phyloP scores from a whole-genome alignment of 768 basidiomycete genomes.

The Mycena venus region DNA sequence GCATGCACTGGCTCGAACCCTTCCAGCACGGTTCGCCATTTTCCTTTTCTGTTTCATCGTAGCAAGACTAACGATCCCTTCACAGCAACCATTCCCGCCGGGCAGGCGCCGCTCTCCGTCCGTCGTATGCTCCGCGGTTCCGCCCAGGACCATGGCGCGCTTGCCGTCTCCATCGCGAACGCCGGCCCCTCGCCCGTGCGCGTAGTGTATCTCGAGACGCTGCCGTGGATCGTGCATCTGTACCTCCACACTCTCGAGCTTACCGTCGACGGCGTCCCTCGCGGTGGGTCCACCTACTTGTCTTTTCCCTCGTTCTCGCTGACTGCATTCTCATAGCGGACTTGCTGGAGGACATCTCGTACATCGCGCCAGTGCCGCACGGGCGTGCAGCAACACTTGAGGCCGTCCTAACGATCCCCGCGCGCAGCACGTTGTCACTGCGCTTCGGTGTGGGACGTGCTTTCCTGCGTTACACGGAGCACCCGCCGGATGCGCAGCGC shows the following conservation, averaged over 20 bases:
- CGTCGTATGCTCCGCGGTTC: constrained; percentile 80
- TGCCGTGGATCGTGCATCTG: constrained; percentile 94
- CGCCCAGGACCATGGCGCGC: constrained; percentile 81
- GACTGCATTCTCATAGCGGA: constrained; percentile 58
- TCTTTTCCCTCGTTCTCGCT: not conserved
- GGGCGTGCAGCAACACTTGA: constrained; percentile 86
- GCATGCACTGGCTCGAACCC: constrained; percentile 67
- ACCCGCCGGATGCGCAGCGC: constrained; percentile 94
- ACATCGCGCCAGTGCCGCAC: constrained; percentile 76
- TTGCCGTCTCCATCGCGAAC: constrained; percentile 79
- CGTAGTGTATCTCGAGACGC: constrained; percentile 87
- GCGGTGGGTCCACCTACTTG: constrained; percentile 52
- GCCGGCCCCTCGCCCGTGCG: constrained; percentile 57
- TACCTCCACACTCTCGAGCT: constrained; percentile 85
- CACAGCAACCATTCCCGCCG: constrained; percentile 44
- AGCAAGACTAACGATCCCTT: not conserved
- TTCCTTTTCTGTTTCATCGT: not conserved
- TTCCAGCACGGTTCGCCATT: constrained; percentile 71
- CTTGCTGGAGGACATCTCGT: constrained; percentile 74
- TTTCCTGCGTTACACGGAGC: constrained; percentile 94
- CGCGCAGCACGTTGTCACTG: constrained; percentile 72
- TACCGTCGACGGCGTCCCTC: constrained; percentile 57
- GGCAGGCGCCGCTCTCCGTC: constrained; percentile 66
- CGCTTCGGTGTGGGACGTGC: constrained; percentile 68
- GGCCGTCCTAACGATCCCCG: constrained; percentile 76